A percentile compares a stretch with the other conserved stretches of the same genome.
phyloP scores from a whole-genome alignment of 495 filamentous ascomycete species.

The Chaetomium cochliodes region DNA sequence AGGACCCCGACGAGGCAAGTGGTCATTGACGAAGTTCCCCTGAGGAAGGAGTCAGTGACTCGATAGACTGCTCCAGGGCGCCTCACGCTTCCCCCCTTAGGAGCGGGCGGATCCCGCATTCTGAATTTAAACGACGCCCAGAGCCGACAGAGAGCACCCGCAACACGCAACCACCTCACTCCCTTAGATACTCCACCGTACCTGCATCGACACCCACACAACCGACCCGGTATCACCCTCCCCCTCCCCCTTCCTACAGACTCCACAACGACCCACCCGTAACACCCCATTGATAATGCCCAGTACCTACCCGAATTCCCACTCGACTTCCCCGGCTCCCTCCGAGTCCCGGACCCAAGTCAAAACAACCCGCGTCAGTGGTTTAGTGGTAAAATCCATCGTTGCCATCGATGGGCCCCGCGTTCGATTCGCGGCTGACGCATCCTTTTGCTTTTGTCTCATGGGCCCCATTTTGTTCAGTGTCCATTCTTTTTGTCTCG shows the following conservation, averaged over 20 bases:
- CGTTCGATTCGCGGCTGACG: constrained; percentile 49
- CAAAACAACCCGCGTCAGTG: constrained; percentile 11
- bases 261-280: background rate
- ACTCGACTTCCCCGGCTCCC: background rate
- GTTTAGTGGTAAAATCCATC: constrained; percentile 46
- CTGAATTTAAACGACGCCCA: no score
- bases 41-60: no score
- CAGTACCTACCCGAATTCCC: background rate
- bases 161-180: no score
- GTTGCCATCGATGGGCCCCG: constrained; percentile 54
- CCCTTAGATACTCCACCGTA: no score
- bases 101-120: no score
- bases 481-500: background rate
- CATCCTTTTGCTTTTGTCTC: constrained; percentile 7
- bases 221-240: background rate
- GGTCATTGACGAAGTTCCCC: no score
- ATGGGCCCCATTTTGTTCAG: no score
- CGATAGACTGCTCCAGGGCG: no score
- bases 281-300: background rate
- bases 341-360: background rate
- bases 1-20: no score
- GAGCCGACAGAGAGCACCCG: no score
- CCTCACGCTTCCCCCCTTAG: no score
- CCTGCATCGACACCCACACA: no score
- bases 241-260: background rate